phyloP scores from a whole-genome alignment of 2,329 filamentous ascomycete genomes.

The Cytospora piceae region DNA sequence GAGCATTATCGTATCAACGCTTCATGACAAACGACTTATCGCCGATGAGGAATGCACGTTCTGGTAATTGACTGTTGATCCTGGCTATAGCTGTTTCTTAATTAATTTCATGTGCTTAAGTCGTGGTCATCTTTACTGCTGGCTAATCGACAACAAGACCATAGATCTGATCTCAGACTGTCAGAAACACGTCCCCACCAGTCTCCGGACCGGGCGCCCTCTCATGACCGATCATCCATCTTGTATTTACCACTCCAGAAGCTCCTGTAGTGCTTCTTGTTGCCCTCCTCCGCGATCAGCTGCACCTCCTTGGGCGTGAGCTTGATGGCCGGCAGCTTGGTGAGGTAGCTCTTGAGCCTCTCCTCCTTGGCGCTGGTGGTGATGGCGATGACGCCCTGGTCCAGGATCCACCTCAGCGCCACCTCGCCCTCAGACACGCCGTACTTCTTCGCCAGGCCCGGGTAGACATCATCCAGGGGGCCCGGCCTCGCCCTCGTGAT shows the following conservation, averaged over 20 bases:
- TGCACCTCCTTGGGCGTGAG: conserved; percentile 62
- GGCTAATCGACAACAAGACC: not conserved
- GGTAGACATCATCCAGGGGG: conserved; percentile 56
- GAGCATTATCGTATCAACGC: not conserved
- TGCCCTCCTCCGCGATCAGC: conserved; percentile 58
- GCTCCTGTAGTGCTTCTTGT: conserved; percentile 62
- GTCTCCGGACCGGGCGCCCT: not conserved
- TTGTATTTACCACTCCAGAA: conserved; percentile 62
- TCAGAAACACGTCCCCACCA: not conserved
- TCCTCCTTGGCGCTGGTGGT: conserved; percentile 64
- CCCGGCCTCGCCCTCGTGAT: conserved; percentile 54
- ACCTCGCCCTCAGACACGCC: conserved; percentile 56
- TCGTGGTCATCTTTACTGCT: not conserved
- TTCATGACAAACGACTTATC: not conserved
- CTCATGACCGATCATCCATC: conserved; percentile 47
- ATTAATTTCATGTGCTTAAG: not conserved
- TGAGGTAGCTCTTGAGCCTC: conserved; percentile 59
- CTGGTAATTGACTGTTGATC: not conserved
- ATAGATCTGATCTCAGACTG: no score
- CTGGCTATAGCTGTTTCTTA: not conserved
- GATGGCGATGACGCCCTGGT: conserved; percentile 61
- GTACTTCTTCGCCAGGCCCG: conserved; percentile 53
- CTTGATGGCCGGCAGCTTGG: conserved; percentile 57
- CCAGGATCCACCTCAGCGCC: conserved; percentile 59
- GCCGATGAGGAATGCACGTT: not conserved